Conservation (phyloP, 345 rosid species). For the Populus tremula region DNA sequence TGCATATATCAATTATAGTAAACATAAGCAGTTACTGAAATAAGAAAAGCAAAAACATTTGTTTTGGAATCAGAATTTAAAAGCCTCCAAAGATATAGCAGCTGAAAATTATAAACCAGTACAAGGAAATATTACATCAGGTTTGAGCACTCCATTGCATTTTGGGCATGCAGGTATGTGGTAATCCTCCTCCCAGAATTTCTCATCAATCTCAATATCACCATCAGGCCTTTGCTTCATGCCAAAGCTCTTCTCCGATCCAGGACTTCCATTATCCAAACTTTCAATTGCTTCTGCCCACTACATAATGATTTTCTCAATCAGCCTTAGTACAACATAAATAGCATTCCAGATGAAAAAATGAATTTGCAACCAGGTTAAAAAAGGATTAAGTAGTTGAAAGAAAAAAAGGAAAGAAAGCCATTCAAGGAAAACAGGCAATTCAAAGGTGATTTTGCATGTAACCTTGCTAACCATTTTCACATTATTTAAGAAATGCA, state of each 20-base stretch:
- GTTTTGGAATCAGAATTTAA: not conserved
- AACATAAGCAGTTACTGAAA: not conserved
- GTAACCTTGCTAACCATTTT: too few species aligned
- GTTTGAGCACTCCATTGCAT: slow-evolving; percentile 78
- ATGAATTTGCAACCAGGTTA: too few species aligned
- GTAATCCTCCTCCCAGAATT: slow-evolving; percentile 93
- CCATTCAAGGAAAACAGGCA: not conserved
- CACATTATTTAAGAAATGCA: too few species aligned
- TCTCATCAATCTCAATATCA: slow-evolving; percentile 92
- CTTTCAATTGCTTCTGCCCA: slow-evolving; percentile 93
- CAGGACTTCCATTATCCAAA: slow-evolving; percentile 65
- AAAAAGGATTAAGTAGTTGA: not conserved
- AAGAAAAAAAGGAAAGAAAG: not conserved
- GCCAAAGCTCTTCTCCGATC: slow-evolving; percentile 90
- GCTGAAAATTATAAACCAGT: not conserved
- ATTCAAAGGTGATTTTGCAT: too few species aligned
- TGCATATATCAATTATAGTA: not conserved
- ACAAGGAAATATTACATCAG: slow-evolving; percentile 51
- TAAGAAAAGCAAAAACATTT: not conserved
- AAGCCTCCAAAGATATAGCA: not conserved
- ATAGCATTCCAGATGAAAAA: not conserved
- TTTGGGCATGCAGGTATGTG: slow-evolving; percentile 71
- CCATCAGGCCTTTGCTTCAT: slow-evolving; percentile 98
- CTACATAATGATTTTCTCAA: slow-evolving; percentile 27
- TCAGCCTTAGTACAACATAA: not conserved